These are phyloP conservation scores for Fusarium palustre DNA, from an alignment of 2,329 filamentous ascomycete species.

Conservation along the genomic window DNA sequence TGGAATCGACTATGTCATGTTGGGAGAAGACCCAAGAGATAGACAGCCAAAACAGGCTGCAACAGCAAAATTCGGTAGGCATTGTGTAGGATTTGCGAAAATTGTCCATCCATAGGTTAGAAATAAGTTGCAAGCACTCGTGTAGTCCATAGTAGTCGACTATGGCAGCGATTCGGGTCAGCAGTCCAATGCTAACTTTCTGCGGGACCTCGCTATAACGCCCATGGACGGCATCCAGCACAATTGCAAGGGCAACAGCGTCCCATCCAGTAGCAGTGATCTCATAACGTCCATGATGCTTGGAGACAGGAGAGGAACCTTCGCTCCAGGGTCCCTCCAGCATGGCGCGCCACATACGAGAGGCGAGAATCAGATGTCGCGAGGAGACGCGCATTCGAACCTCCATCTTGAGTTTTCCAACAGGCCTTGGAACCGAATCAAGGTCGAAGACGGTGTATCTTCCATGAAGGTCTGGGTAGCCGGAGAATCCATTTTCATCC, in stretches of 20 bases:
- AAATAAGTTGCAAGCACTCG: not conserved
- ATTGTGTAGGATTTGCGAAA: too few relatives aligned
- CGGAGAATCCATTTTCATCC: not conserved
- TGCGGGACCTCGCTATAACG: not conserved
- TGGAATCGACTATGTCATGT: too few relatives aligned
- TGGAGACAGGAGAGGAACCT: too few relatives aligned
- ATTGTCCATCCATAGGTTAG: not conserved
- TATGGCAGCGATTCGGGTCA: not conserved
- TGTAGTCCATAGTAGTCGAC: constrained; percentile 17
- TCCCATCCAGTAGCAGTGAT: not conserved
- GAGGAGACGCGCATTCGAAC: constrained; percentile 3
- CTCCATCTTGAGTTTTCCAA: too few relatives aligned
- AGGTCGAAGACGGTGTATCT: not conserved
- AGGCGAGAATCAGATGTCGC: not conserved
- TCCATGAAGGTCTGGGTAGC: not conserved
- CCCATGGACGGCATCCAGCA: constrained; percentile 15
- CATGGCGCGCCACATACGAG: not conserved
- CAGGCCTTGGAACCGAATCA: too few relatives aligned
- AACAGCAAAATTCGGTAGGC: too few relatives aligned
- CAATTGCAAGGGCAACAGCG: not conserved
- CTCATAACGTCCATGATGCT: too few relatives aligned
- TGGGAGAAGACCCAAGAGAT: constrained; percentile 1
- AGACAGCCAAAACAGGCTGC: not conserved
- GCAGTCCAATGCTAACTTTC: fast-evolving
- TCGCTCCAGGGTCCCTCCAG: not conserved